These are phyloP conservation scores for Saccharomyces kudriavzevii DNA, from an alignment of 805 yeast species.

Conservation along the genomic window DNA sequence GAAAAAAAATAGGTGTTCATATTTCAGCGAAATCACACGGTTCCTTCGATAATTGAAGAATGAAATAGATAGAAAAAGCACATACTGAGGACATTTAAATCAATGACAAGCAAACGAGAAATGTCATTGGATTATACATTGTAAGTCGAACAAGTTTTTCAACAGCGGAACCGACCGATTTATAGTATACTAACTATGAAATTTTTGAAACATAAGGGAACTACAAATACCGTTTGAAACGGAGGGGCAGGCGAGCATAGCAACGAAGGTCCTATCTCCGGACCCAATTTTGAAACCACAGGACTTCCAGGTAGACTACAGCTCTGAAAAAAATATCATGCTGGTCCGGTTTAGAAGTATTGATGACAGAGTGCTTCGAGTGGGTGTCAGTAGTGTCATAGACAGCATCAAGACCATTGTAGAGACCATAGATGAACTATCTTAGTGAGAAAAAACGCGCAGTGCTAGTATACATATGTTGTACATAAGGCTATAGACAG, in stretches of 20 bases:
- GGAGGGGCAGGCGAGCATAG: slow-evolving; percentile 53
- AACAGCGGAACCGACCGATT: neutral
- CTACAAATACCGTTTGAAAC: slow-evolving; percentile 59
- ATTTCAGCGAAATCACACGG: neutral
- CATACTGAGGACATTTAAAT: neutral
- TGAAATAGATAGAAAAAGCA: neutral
- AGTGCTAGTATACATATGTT: neutral
- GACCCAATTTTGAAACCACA: slow-evolving; percentile 74
- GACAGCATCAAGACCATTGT: slow-evolving; percentile 70
- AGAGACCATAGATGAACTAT: slow-evolving; percentile 64
- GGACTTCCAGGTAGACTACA: slow-evolving; percentile 48
- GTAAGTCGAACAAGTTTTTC: neutral
- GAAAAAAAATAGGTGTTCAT: neutral
- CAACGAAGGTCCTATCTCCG: slow-evolving; percentile 52
- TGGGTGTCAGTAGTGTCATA: slow-evolving; percentile 72
- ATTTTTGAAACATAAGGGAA: slow-evolving; percentile 20
- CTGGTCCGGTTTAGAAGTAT: slow-evolving; percentile 47
- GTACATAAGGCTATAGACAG: neutral
- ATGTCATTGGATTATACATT: neutral
- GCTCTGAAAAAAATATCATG: slow-evolving; percentile 32
- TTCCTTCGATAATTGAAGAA: neutral
- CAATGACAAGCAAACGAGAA: neutral
- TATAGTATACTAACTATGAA: neutral
- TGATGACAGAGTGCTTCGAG: slow-evolving; percentile 70
- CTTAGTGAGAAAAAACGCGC: neutral